Evolutionary conservation across 805 yeast species (phyloP).

Genomic region (Metschnikowia cerradonensis): DNA sequence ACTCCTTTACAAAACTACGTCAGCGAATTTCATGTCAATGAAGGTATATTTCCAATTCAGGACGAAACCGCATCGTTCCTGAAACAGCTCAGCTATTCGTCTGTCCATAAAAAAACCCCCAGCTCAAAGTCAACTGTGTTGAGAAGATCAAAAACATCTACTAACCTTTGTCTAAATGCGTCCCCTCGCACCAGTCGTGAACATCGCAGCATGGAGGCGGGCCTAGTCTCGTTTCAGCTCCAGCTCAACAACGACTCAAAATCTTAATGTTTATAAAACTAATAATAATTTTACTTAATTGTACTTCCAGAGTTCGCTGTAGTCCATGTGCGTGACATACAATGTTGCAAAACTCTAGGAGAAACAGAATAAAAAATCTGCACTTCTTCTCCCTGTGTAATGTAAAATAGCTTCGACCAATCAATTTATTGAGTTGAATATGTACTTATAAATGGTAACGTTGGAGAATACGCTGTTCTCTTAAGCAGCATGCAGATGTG

Average conservation of each 20-base stretch:
- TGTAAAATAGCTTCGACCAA: not conserved
- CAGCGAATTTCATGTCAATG: constrained; percentile 15
- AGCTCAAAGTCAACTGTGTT: constrained; percentile 6
- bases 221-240: constrained; percentile 26
- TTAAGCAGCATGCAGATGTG: not conserved
- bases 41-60: constrained; percentile 14
- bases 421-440: not conserved
- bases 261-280: not conserved
- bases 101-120: constrained; percentile 8
- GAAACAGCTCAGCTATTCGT: constrained; percentile 10
- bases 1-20: constrained; percentile 17
- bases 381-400: not conserved
- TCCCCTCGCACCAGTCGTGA: constrained; percentile 10
- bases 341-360: not conserved
- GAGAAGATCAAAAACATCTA: constrained; percentile 10
- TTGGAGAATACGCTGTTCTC: not conserved
- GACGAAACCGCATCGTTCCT: constrained; percentile 16
- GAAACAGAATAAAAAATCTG: not conserved
- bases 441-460: not conserved
- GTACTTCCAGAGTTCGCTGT: not conserved
- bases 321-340: not conserved
- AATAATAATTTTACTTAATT: not conserved
- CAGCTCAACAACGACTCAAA: constrained; percentile 9
- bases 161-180: constrained; percentile 7
- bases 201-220: constrained; percentile 25